Evolutionary conservation across 108 stramenopile genomes (phyloP).

Genomic region (Poteriospumella lacustris): DNA sequence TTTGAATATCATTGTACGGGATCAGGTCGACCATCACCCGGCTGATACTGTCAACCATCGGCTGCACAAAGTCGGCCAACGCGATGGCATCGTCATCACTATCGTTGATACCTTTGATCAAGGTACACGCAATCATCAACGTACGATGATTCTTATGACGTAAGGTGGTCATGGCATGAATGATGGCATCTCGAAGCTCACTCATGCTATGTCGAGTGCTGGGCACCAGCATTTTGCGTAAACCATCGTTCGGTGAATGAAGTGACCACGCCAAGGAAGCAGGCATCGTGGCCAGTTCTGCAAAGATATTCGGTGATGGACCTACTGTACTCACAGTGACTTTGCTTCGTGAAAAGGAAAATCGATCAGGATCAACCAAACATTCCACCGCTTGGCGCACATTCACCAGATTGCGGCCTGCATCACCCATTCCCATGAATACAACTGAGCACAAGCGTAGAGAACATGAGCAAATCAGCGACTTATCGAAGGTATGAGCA

Average conservation of each 20-base stretch:
- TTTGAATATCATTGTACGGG: constrained; percentile 1
- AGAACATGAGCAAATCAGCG: not conserved
- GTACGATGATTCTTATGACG: not conserved
- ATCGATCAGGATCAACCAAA: not conserved
- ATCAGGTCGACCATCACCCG: constrained; percentile 4
- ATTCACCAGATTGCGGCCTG: not conserved
- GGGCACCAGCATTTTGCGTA: constrained; percentile 18
- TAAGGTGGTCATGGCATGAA: not conserved
- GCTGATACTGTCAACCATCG: not conserved
- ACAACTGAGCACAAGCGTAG: not conserved
- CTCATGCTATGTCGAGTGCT: not conserved
- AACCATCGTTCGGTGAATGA: not conserved
- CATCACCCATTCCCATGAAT: constrained; percentile 30
- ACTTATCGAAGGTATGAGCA: not conserved
- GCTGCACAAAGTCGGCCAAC: not conserved
- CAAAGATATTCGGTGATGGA: constrained; percentile 17
- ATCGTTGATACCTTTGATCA: constrained; percentile 24
- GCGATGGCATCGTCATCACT: not conserved
- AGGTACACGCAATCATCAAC: constrained; percentile 20
- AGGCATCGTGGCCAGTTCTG: not conserved
- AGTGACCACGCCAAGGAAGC: constrained; percentile 23
- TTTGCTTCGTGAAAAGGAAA: constrained; percentile 7
- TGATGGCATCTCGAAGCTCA: not conserved
- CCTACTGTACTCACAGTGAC: constrained; percentile 23
- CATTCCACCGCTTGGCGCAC: not conserved